Conservation (phyloP, 768 basidiomycete species). For the Termitomyces sp. region DNA sequence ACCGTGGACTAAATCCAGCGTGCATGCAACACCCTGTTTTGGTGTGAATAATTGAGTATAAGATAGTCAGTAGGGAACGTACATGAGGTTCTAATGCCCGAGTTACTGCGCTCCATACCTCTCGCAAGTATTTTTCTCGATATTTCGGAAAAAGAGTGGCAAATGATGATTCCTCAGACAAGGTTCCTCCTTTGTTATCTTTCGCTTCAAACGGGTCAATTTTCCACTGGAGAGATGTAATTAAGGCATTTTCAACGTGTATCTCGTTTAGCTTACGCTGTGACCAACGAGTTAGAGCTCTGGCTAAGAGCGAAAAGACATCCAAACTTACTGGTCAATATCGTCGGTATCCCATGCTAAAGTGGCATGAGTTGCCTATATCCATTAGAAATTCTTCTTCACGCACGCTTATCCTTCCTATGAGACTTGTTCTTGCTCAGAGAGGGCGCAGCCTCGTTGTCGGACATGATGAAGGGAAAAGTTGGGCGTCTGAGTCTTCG, state of each 20-base stretch:
- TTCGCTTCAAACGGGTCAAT: conserved; percentile 69
- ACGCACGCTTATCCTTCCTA: conserved; percentile 92
- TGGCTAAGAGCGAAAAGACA: conserved; percentile 1
- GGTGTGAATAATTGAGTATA: not conserved
- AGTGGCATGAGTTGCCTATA: conserved; percentile 13
- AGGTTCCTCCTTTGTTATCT: conserved; percentile 80
- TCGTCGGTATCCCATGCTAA: conserved; percentile 99
- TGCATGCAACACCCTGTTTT: conserved; percentile 79
- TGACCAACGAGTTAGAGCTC: conserved; percentile 6
- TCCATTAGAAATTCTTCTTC: not conserved
- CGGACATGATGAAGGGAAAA: conserved; percentile 31
- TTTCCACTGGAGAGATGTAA: conserved; percentile 64
- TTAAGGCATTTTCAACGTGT: not conserved
- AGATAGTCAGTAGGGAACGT: conserved; percentile 12
- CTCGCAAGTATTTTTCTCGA: conserved; percentile 92
- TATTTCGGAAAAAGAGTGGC: conserved; percentile 99
- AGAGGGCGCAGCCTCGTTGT: conserved; percentile 36
- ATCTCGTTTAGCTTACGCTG: conserved; percentile 38
- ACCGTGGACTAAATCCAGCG: conserved; percentile 92
- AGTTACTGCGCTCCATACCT: conserved; percentile 92
- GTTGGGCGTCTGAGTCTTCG: conserved; percentile 2
- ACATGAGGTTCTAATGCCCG: conserved; percentile 80
- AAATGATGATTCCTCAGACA: conserved; percentile 96
- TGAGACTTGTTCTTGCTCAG: conserved; percentile 86
- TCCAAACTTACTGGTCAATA: conserved; percentile 84